Evolutionary conservation across 768 basidiomycete species (phyloP).

Genomic region (Trametes cingulata): DNA sequence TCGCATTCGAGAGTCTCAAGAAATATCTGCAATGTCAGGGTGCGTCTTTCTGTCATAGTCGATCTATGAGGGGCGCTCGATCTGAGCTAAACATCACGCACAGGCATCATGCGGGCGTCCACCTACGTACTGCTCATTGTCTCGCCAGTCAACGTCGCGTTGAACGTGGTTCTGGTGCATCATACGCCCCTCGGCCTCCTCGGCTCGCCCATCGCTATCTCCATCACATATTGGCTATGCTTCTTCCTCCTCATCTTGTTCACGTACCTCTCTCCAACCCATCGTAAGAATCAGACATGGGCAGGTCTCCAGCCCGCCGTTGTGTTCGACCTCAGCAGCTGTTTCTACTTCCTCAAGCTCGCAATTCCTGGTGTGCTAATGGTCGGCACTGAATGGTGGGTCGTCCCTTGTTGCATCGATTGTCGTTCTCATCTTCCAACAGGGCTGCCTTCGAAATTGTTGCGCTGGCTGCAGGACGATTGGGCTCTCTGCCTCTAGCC

Average conservation of each 20-base stretch:
- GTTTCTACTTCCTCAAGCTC: conserved; percentile 58
- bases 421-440: not conserved
- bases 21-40: conserved; percentile 83
- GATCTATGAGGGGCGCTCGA: not conserved
- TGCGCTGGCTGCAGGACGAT: conserved; percentile 70
- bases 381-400: conserved; percentile 80
- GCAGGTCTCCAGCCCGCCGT: conserved; percentile 50
- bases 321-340: conserved; percentile 51
- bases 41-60: conserved; percentile 28
- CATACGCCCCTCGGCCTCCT: conserved; percentile 60
- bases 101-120: conserved; percentile 76
- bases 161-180: conserved; percentile 66
- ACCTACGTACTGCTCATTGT: conserved; percentile 63
- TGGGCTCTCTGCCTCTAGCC: conserved; percentile 67
- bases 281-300: conserved; percentile 63
- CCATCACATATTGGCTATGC: conserved; percentile 69
- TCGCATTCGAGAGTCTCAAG: conserved; percentile 75
- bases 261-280: conserved; percentile 52
- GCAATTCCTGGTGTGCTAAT: conserved; percentile 79
- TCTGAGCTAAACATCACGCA: not conserved
- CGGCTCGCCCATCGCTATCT: conserved; percentile 67
- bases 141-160: conserved; percentile 62
- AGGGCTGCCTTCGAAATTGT: conserved; percentile 87
- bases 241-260: conserved; percentile 55
- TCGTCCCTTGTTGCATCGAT: not conserved